phyloP scores from a whole-genome alignment of 345 rosid genomes.

The Raphanus raphanistrum region DNA sequence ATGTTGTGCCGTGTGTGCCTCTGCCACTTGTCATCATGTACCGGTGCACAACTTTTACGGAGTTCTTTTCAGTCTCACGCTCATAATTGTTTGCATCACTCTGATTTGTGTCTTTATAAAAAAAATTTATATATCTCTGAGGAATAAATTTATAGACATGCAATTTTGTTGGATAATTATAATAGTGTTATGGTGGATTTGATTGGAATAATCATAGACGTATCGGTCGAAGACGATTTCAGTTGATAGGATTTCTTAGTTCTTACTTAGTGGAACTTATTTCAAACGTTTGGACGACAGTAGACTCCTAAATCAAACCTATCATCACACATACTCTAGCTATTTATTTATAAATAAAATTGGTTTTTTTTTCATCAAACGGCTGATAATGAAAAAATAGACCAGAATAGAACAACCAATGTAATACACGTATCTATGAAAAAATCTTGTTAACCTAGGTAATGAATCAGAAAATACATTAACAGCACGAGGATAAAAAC shows the following conservation, averaged over 20 bases:
- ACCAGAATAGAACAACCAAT: too few relatives aligned
- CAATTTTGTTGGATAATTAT: background rate
- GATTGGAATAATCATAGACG: background rate
- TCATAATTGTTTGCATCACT: background rate
- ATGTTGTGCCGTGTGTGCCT: conserved; percentile 16
- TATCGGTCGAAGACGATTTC: background rate
- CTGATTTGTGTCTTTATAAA: background rate
- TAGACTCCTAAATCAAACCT: background rate
- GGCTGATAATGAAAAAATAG: too few relatives aligned
- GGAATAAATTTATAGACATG: background rate
- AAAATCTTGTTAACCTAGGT: too few relatives aligned
- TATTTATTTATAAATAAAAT: background rate
- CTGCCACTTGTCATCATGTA: conserved; percentile 33
- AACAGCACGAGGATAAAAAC: too few relatives aligned
- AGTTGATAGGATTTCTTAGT: background rate
- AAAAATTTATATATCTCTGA: background rate
- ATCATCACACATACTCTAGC: background rate
- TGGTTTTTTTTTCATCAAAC: too few relatives aligned
- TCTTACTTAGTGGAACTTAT: background rate
- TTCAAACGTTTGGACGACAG: background rate
- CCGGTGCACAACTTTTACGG: background rate
- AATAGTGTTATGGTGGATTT: background rate
- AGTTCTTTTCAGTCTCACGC: background rate
- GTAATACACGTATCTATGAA: too few relatives aligned
- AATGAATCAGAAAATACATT: too few relatives aligned